Evolutionary conservation across 176 grass and related monocot genomes (phyloP).

Genomic region (Aegilops bicornis): DNA sequence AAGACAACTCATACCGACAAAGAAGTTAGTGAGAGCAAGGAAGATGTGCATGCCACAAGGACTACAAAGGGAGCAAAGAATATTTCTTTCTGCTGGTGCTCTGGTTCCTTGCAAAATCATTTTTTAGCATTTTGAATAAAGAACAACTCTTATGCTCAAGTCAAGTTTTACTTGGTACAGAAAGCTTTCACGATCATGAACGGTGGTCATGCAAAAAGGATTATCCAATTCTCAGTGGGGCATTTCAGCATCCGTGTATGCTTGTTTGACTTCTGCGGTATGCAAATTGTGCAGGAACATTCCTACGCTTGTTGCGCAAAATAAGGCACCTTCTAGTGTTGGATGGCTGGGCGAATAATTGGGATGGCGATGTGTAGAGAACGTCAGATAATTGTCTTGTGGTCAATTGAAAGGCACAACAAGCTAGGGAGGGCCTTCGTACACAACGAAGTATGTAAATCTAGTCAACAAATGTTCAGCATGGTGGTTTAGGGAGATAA

Average conservation of each 20-base stretch:
- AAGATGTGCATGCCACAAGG: constrained; percentile 29
- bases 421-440: neutral
- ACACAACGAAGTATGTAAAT: constrained; percentile 9
- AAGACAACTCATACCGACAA: constrained; percentile 31
- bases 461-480: neutral
- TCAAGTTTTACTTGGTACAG: constrained; percentile 17
- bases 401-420: constrained; percentile 19
- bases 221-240: constrained; percentile 13
- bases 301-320: constrained; percentile 16
- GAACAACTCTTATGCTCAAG: neutral
- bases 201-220: constrained; percentile 17
- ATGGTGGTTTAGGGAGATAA: neutral
- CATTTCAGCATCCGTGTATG: constrained; percentile 5
- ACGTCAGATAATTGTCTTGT: constrained; percentile 12
- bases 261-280: constrained; percentile 38
- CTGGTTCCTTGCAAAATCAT: constrained; percentile 22
- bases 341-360: constrained; percentile 26
- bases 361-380: neutral
- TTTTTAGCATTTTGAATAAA: constrained; percentile 25
- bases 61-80: constrained; percentile 35
- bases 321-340: neutral
- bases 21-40: constrained; percentile 24
- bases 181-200: constrained; percentile 19
- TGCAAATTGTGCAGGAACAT: constrained; percentile 26
- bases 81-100: constrained; percentile 17